phyloP scores from a whole-genome alignment of 73 alveolate species.

The Effrenium voratum region DNA sequence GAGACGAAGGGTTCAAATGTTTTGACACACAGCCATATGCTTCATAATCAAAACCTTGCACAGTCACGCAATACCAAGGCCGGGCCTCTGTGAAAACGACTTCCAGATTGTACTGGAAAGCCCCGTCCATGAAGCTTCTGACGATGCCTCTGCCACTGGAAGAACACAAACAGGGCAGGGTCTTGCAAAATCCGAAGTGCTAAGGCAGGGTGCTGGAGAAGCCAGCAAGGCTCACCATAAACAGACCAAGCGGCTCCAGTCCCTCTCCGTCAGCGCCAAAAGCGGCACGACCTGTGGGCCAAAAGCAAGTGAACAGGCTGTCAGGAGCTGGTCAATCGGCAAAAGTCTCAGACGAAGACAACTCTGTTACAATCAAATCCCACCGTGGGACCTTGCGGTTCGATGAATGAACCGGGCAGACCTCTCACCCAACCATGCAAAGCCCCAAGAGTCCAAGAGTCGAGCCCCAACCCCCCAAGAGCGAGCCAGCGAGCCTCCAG shows the following conservation, averaged over 20 bases:
- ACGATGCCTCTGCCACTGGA: slow-evolving; percentile 14
- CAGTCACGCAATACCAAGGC: not conserved
- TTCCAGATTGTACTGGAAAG: slow-evolving; percentile 72
- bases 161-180: not conserved
- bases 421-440: too few species aligned
- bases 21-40: not conserved
- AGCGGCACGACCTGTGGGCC: slow-evolving; percentile 54
- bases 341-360: too few species aligned
- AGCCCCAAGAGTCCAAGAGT: too few species aligned
- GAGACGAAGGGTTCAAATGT: not conserved
- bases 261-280: slow-evolving; percentile 62
- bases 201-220: not conserved
- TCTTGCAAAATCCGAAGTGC: not conserved
- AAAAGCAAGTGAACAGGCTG: too few species aligned
- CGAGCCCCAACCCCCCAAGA: too few species aligned
- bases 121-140: slow-evolving; percentile 37
- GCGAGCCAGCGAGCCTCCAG: too few species aligned
- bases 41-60: not conserved
- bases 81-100: slow-evolving; percentile 67
- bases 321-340: too few species aligned
- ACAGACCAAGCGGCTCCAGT: slow-evolving; percentile 22
- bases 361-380: too few species aligned
- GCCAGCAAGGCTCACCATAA: not conserved
- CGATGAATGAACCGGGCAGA: too few species aligned
- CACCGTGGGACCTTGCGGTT: too few species aligned